Evolutionary conservation across 331 rosid genomes (phyloP).

Genomic region (Prunus yedoensis): DNA sequence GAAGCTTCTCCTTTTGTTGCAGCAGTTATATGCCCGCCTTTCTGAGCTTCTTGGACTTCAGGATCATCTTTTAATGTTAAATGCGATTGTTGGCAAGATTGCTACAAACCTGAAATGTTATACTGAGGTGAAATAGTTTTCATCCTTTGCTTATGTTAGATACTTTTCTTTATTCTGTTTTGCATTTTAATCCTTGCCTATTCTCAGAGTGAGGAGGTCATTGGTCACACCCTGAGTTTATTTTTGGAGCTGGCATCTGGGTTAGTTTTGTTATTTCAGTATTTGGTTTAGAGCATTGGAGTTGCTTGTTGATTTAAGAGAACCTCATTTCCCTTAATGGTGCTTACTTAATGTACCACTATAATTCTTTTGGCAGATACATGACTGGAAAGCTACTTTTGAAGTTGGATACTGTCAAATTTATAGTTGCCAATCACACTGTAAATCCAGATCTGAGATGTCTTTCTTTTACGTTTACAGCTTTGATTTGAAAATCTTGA

Average conservation of each 20-base stretch:
- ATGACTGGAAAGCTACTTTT: slow-evolving; percentile 85
- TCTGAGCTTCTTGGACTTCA: slow-evolving; percentile 91
- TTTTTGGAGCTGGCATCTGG: slow-evolving; percentile 91
- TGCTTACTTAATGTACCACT: slow-evolving; percentile 3
- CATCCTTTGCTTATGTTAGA: not conserved
- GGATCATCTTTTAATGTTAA: slow-evolving; percentile 73
- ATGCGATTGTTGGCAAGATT: slow-evolving; percentile 82
- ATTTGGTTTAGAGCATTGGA: slow-evolving; percentile 13
- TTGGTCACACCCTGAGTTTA: slow-evolving; percentile 83
- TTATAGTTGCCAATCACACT: slow-evolving; percentile 69
- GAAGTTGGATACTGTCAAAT: slow-evolving; percentile 75
- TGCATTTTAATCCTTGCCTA: not conserved
- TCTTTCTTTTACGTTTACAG: not conserved
- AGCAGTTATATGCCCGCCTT: slow-evolving; percentile 76
- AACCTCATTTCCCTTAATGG: not conserved
- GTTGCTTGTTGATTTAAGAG: slow-evolving; percentile 8
- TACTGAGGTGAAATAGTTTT: slow-evolving; percentile 54
- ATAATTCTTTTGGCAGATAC: slow-evolving; percentile 43
- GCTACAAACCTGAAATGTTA: slow-evolving; percentile 83
- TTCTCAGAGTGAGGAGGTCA: slow-evolving; percentile 88
- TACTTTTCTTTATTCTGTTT: not conserved
- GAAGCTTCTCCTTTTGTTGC: slow-evolving; percentile 36
- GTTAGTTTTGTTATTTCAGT: slow-evolving; percentile 46
- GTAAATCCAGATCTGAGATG: slow-evolving; percentile 41
- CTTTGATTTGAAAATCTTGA: not conserved